Base-by-base conservation (phyloP, 2,329 filamentous ascomycete species). In the Phialophora macrospora region DNA sequence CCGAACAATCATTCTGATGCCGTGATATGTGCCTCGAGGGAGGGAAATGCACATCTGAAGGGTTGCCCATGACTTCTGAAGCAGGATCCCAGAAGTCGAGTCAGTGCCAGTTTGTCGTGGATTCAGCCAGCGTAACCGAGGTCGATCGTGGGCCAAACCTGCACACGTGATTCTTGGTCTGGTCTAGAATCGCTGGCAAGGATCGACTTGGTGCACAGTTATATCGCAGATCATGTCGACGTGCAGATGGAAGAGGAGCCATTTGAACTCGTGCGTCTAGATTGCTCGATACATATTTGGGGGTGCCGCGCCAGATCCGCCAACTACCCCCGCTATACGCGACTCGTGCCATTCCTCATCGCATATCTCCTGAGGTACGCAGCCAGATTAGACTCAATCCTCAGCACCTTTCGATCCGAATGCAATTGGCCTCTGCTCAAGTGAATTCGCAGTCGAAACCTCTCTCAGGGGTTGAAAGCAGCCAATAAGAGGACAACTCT, bases 201-300 rank as follows among this genome's bases (percentile, higher is more conserved):
- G 32, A 12, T 34, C 32, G 32, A 34, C 32, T 22, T 20, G 17
- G 49, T 17, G 22, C 5, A 17, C 20, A 3, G 8, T 24, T 28
- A 52, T 26, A 28, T 14, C 20, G 49, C 24, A 52, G 20, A 52
- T 52, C 49, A 28, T 24, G 24, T 52, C 49, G 24, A 52, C 14
- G 30, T 52, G 24, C 7, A 52, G n/a, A 52, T 28, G 12, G 20
- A 28, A 24, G 0, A 22, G 49, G 20, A 52, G 24, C 26, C 44
- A n/a, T 48, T 22, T 48, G 44, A 52, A 24, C n/a, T 55, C 26
- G 3, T 30, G 24, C 52, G 28, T 55, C 52, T 32, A 55, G 24
- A 55, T n/a, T 34, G 52, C 52, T 55, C 52, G 52, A 34, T 55
- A 55, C 24, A 34, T 20, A 55, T 55, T 12, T 55, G 28, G 17